phyloP scores from a whole-genome alignment of 2,329 filamentous ascomycete species.

The Acephala macrosclerotiorum region DNA sequence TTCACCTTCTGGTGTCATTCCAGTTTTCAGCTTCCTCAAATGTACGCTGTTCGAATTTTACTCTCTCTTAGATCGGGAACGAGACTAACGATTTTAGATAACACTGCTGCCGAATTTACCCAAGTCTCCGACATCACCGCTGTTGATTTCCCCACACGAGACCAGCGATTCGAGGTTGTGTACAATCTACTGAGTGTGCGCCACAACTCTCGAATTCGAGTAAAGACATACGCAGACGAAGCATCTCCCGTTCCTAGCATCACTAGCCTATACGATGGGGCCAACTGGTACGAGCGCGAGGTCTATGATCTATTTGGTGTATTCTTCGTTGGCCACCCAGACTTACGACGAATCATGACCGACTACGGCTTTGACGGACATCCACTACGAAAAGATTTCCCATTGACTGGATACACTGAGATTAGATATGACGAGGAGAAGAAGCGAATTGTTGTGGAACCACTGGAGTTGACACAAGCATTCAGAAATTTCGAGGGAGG shows the following conservation, averaged over 20 bases:
- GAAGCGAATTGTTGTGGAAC: conserved; percentile 98
- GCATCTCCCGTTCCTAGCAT: conserved; percentile 91
- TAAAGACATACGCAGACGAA: conserved; percentile 99
- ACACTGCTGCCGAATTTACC: conserved; percentile 96
- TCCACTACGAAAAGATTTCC: conserved; percentile 97
- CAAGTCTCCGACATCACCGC: conserved; percentile 92
- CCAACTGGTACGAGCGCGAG: conserved; percentile 98
- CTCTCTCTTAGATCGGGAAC: background rate
- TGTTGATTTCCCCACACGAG: conserved; percentile 93
- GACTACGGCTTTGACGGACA: conserved; percentile 99
- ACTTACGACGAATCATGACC: conserved; percentile 97
- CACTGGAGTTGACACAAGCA: conserved; percentile 95
- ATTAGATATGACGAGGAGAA: conserved; percentile 99
- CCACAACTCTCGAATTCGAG: conserved; percentile 94
- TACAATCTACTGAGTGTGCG: conserved; percentile 97
- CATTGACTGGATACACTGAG: conserved; percentile 96
- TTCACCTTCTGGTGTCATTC: conserved; percentile 84
- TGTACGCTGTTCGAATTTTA: conserved; percentile 46
- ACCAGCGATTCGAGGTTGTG: conserved; percentile 96
- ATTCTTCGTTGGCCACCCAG: conserved; percentile 94
- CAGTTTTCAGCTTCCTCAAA: conserved; percentile 94
- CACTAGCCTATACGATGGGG: conserved; percentile 86
- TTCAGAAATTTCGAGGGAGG: conserved; percentile 98
- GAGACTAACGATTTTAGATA: conserved; percentile 61
- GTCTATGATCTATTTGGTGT: conserved; percentile 98